Percentiles rank a stretch among this genome's conserved stretches.
Evolutionary conservation across 805 yeast species (phyloP).

Genomic region (Candida sanyiensis): DNA sequence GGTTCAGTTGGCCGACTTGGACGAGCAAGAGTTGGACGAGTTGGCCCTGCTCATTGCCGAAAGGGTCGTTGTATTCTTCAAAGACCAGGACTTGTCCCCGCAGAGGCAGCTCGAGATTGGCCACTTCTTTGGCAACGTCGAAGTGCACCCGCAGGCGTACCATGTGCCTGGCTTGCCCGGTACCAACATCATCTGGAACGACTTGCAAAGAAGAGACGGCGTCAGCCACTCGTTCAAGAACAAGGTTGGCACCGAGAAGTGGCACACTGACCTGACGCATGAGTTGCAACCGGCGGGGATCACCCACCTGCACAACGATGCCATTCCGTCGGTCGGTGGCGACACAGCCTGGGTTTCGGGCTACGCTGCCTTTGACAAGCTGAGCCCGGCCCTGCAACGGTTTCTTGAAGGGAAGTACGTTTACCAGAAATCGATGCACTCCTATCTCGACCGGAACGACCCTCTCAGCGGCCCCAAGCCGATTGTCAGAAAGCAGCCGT

Average conservation of each 20-base stretch:
- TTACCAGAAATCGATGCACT: conserved; percentile 26
- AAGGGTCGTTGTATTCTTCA: conserved; percentile 42
- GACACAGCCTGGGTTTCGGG: conserved; percentile 55
- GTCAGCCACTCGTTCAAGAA: neutral
- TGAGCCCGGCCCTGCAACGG: neutral
- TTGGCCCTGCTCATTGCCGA: conserved; percentile 42
- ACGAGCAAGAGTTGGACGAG: conserved; percentile 40
- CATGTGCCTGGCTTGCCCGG: conserved; percentile 32
- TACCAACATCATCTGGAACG: conserved; percentile 10
- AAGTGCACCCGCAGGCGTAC: conserved; percentile 33
- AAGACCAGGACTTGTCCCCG: conserved; percentile 42
- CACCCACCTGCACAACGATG: conserved; percentile 46
- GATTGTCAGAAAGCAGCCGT: conserved; percentile 49
- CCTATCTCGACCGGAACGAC: conserved; percentile 31
- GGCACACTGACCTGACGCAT: conserved; percentile 48
- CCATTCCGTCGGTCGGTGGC: conserved; percentile 48
- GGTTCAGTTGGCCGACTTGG: conserved; percentile 36
- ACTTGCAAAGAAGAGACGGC: conserved; percentile 16
- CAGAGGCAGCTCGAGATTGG: conserved; percentile 40
- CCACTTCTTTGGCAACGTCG: conserved; percentile 33
- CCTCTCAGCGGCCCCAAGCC: conserved; percentile 26
- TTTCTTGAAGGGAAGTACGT: conserved; percentile 1
- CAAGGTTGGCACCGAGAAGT: neutral
- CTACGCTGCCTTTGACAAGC: conserved; percentile 51
- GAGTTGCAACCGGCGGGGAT: conserved; percentile 49